Percentiles rank a stretch among this genome's conserved stretches.
phyloP scores from a whole-genome alignment of 192 early-diverging fungal genomes.

The Coemansia sp. region DNA sequence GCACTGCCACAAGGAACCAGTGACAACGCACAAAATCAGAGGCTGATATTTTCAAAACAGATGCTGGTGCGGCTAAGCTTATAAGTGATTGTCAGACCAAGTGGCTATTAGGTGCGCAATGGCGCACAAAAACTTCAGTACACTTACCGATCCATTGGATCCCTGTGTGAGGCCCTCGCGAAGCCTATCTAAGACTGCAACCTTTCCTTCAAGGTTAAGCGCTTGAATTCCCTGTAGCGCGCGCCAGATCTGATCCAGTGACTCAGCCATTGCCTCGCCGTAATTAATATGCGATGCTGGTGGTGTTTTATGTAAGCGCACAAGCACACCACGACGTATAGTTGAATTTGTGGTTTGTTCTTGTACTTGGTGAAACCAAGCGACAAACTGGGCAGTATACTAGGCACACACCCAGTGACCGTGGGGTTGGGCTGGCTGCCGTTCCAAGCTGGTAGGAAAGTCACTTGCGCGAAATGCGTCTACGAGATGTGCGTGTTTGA shows the following conservation, averaged over 20 bases:
- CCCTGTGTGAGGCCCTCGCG: slow-evolving; percentile 20
- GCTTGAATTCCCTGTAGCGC: slow-evolving; percentile 31
- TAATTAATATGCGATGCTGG: background rate
- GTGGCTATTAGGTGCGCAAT: background rate
- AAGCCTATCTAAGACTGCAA: slow-evolving; percentile 29
- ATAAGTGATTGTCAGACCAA: background rate
- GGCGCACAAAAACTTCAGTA: background rate
- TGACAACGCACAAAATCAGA: background rate
- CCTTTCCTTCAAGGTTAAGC: slow-evolving; percentile 29
- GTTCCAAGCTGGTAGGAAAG: background rate
- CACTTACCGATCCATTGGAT: slow-evolving; percentile 38
- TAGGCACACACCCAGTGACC: background rate
- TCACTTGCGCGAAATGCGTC: background rate
- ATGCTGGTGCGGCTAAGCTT: background rate
- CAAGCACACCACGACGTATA: background rate
- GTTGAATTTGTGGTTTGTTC: background rate
- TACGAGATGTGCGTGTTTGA: background rate
- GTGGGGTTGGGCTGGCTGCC: background rate
- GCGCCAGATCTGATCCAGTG: slow-evolving; percentile 40
- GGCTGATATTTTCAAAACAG: background rate
- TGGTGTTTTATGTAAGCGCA: background rate
- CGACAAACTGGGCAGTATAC: background rate
- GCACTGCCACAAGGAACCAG: background rate
- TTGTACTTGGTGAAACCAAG: background rate
- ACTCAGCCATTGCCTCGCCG: slow-evolving; percentile 31